Conservation (phyloP, 805 yeast species). For the Metschnikowia anglica region DNA sequence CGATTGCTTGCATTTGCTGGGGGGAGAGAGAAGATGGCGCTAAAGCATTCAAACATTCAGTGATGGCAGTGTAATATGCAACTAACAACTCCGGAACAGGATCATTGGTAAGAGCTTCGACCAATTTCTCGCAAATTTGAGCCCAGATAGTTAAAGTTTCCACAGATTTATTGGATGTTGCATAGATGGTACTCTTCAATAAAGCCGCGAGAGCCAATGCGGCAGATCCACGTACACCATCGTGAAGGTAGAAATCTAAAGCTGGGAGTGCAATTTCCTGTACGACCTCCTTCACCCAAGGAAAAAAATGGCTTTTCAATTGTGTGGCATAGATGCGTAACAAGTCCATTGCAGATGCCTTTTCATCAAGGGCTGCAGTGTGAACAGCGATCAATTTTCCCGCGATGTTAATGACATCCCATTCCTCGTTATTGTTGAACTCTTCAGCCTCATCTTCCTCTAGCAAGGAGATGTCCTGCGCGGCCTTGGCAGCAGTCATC, state of each 20-base stretch:
- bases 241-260: conserved; percentile 86
- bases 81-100: conserved; percentile 82
- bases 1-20: conserved; percentile 54
- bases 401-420: conserved; percentile 89
- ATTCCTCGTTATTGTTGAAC: conserved; percentile 79
- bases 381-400: conserved; percentile 95
- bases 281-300: conserved; percentile 76
- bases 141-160: conserved; percentile 72
- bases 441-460: conserved; percentile 89
- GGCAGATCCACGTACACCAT: conserved; percentile 91
- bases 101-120: conserved; percentile 67
- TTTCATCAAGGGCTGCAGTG: conserved; percentile 91
- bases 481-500: conserved; percentile 78
- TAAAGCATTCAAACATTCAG: conserved; percentile 62
- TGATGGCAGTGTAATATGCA: conserved; percentile 71
- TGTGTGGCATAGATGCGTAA: conserved; percentile 81
- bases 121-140: conserved; percentile 62
- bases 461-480: conserved; percentile 83
- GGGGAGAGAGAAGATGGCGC: conserved; percentile 61
- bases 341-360: conserved; percentile 87
- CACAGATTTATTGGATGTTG: conserved; percentile 54
- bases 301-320: conserved; percentile 76
- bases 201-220: conserved; percentile 81
- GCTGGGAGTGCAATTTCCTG: conserved; percentile 83
- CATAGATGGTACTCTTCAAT: conserved; percentile 58